These are phyloP conservation scores for Physcomitrellopsis africana DNA, from an alignment of 225 moss, liverwort and hornwort genomes.

Conservation along the genomic window DNA sequence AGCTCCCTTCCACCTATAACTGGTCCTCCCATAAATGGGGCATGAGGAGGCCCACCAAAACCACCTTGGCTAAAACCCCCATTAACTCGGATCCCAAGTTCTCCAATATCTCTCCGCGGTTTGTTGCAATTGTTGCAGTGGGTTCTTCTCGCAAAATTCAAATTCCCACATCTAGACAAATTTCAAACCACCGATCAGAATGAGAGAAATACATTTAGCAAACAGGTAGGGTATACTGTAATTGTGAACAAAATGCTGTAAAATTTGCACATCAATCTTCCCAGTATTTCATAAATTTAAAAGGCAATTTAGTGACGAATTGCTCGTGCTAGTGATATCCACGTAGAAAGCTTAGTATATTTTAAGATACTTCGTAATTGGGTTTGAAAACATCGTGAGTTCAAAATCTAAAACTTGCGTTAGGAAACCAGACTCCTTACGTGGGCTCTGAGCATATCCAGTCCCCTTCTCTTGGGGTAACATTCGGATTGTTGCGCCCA, in stretches of 20 bases:
- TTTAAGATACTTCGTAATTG: too few species aligned
- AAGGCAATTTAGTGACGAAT: too few species aligned
- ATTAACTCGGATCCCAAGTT: constrained; percentile 69
- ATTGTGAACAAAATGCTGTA: background rate
- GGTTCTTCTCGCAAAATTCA: constrained; percentile 94
- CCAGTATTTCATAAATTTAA: too few species aligned
- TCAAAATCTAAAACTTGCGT: background rate
- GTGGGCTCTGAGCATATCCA: constrained; percentile 99
- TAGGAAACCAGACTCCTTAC: constrained; percentile 49
- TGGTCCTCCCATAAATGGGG: constrained; percentile 83
- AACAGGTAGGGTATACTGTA: too few species aligned
- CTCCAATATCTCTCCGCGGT: constrained; percentile 87
- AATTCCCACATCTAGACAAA: constrained; percentile 81
- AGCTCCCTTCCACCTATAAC: constrained; percentile 70
- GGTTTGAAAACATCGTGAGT: background rate
- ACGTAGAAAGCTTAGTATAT: too few species aligned
- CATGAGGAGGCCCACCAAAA: constrained; percentile 85
- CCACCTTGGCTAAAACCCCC: constrained; percentile 67
- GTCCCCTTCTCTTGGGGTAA: constrained; percentile 96
- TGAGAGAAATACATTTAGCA: background rate
- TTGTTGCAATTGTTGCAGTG: constrained; percentile 99
- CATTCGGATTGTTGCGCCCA: constrained; percentile 97
- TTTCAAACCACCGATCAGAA: constrained; percentile 5
- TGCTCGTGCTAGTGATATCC: too few species aligned
- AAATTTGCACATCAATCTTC: background rate